Conservation (phyloP, 1,139 yeast species). For the Debaryomyces sp. region DNA sequence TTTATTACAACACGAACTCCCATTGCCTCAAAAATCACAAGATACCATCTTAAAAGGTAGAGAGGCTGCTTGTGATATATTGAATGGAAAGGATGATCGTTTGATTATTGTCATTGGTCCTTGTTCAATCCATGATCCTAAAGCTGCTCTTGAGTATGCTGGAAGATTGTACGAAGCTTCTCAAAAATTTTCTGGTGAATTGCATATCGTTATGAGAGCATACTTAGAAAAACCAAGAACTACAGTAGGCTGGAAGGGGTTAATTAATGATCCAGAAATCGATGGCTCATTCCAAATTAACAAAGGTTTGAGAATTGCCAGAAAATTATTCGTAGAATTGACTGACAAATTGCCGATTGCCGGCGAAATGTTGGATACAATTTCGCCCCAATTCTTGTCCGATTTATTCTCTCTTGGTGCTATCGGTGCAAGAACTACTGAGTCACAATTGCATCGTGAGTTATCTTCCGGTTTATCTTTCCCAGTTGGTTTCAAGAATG, state of each 20-base stretch:
- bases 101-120: constrained; percentile 89
- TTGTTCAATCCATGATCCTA: constrained; percentile 94
- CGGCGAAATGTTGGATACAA: constrained; percentile 96
- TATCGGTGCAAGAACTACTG: constrained; percentile 97
- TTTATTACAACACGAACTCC: constrained; percentile 86
- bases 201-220: constrained; percentile 93
- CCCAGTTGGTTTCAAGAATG: constrained; percentile 97
- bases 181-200: constrained; percentile 69
- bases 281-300: constrained; percentile 93
- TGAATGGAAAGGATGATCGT: constrained; percentile 80
- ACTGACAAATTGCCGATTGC: constrained; percentile 87
- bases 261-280: constrained; percentile 95
- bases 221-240: constrained; percentile 98
- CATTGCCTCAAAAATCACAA: constrained; percentile 62
- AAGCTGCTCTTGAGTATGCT: constrained; percentile 89
- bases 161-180: constrained; percentile 60
- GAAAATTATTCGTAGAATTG: constrained; percentile 82
- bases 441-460: constrained; percentile 95
- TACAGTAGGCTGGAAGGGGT: constrained; percentile 98
- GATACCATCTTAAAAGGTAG: constrained; percentile 74
- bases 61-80: constrained; percentile 67
- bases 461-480: constrained; percentile 92
- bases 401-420: constrained; percentile 94
- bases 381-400: constrained; percentile 89
- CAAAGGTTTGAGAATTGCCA: constrained; percentile 87